Base-by-base conservation (phyloP, 352 stramenopile genomes). In the Pythium dissotocum region DNA sequence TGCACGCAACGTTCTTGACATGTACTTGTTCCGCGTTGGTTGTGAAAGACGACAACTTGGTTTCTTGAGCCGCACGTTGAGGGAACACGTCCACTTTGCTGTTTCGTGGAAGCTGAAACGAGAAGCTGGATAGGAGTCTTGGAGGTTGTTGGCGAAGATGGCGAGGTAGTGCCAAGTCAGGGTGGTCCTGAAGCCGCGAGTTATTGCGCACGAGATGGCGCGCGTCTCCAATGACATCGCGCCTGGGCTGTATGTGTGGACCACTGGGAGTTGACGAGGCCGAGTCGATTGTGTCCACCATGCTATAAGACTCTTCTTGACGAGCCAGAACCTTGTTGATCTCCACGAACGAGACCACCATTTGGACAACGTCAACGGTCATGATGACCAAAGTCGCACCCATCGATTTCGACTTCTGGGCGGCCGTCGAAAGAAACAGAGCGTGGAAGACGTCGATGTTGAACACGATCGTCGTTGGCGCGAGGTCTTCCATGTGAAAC, bases 381-480 rank as follows among this genome's bases (percentile, higher is more conserved):
- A 71, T 64, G 14, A 61, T 46, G 9, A 65, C 24, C 12, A 57
- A 1, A 2, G 49, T 53, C 28, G 65, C 18, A 4, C 51, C 38
- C 7, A 38, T 40, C 6, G 28, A 26, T 24, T 21, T 61, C 0
- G 53, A 35, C 32, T 28, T 28, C 46, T 76, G 70, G 12, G 69
- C 64, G 14, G 64, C 58, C 16, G 57, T 58, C 0, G 70, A 57
- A 1, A 70, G 35, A 28, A 65, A 60, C 32, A 70, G 38, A 6
- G 63, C 55, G 63, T 70, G 63, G 48, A 70, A 70, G 16, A 70
- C 42, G 55, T 70, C 63, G 16, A 70, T 36, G 55, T 59, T 70
- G 55, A 63, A 70, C 33, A 64, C 56, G 44, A 62, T 59, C 12
- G 51, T 38, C 6, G 28, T 33, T 24, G 63, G 63, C 18, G 42